A percentile compares a stretch with the other conserved stretches of the same genome.
These are phyloP conservation scores for Lineolata rhizophorae DNA, from an alignment of 495 filamentous ascomycete genomes.

Conservation along the genomic window DNA sequence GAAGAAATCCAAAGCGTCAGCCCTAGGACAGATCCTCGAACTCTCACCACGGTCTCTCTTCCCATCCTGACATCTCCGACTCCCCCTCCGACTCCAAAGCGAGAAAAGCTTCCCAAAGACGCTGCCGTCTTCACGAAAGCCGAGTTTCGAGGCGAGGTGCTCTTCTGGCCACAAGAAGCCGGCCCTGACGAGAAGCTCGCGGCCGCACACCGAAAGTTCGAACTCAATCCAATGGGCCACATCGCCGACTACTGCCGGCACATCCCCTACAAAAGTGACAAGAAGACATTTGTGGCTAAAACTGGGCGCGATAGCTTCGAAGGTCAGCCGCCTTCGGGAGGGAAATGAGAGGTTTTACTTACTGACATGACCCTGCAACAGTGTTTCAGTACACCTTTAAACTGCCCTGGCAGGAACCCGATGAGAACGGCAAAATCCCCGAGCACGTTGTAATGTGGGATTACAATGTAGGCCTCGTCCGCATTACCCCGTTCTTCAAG, in stretches of 20 bases:
- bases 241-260: constrained; percentile 49
- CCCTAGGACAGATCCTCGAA: no score
- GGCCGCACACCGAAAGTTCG: constrained; percentile 33
- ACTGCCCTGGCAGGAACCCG: no score
- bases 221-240: constrained; percentile 41
- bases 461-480: constrained; percentile 84
- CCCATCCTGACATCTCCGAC: no score
- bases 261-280: constrained; percentile 86
- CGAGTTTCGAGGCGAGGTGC: constrained; percentile 35
- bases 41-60: no score
- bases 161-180: constrained; percentile 44
- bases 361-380: constrained; percentile 21
- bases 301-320: constrained; percentile 77
- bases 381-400: constrained; percentile 87
- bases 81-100: no score
- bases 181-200: constrained; percentile 28
- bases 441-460: constrained; percentile 83
- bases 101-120: constrained; percentile 39
- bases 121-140: constrained; percentile 33
- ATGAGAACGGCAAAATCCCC: constrained; percentile 39
- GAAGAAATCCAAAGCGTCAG: no score
- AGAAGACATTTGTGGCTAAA: constrained; percentile 64
- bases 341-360: not conserved
- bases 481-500: constrained; percentile 90
- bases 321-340: constrained; percentile 30